Evolutionary conservation across 2,329 filamentous ascomycete genomes (phyloP), one percentile per base, ranked within the genome.

Genomic region (Fusarium concolor): DNA sequence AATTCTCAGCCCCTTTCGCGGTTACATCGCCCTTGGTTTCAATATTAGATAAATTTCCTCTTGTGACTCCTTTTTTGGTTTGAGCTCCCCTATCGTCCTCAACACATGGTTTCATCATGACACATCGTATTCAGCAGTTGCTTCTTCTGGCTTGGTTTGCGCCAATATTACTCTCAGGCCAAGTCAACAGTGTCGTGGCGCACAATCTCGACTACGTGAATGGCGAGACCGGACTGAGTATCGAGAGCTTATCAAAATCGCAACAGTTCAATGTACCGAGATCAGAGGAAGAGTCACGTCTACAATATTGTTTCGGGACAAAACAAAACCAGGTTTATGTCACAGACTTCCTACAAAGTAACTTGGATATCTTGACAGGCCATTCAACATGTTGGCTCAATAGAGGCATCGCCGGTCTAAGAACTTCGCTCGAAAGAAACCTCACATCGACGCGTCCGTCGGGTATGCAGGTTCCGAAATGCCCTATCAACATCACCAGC

Each of bases 71-170:
- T 47, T 9, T 3, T 10, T n/a, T 10, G 10, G 5, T 46, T 33
- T n/a, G 5, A 14, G 0, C 5, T 1, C 5, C 3, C 6, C 0
- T 5, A 22, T 10, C 28, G 10, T n/a, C 28, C 0, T 14, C 5
- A 1, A n/a, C 28, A 10, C 8, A 22, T 29, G 2, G 3, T 14
- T 6, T n/a, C 10, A 47, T 7, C 2, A 47, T 47, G 44, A 2
- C 3, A 33, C 3, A 2, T 3, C 44, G 18, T 11, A 10, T 22
- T 2, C 44, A n/a, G 10, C 18, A n/a, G 17, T 20, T 47, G 2
- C 2, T 47, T 47, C 10, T 47, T 14, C 44, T 47, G 14, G 18
- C 44, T 1, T 47, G 44, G 10, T 47, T 15, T 5, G 18, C 22
- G 28, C 18, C 28, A 22, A 6, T n/a, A 5, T 5, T 33, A 3